Percentiles rank a stretch among this genome's conserved stretches.
phyloP scores from a whole-genome alignment of 495 filamentous ascomycete genomes.

The Hyaloscypha bicolor region DNA sequence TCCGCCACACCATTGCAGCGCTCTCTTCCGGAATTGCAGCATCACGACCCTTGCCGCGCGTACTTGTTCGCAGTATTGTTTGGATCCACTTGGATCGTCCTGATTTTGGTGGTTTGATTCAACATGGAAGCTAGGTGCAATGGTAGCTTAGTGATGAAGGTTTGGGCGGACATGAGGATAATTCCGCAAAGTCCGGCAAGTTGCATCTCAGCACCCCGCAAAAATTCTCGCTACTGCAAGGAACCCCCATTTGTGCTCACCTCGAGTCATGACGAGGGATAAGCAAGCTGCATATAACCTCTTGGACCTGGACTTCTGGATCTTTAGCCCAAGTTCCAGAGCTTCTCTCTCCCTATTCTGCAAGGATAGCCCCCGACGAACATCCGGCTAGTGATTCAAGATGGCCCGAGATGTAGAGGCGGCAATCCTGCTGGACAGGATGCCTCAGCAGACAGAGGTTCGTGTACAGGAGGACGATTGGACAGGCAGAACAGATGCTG shows the following conservation, averaged over 20 bases:
- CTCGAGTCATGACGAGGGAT: neutral
- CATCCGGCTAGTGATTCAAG: neutral
- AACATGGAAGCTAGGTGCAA: no score
- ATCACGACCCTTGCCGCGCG: neutral
- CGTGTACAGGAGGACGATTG: slow-evolving; percentile 33
- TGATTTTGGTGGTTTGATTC: neutral
- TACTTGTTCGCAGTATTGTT: neutral
- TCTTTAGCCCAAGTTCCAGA: neutral
- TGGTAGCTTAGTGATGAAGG: no score
- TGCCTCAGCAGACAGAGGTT: neutral
- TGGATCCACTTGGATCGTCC: neutral
- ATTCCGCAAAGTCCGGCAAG: neutral
- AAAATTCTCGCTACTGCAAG: neutral
- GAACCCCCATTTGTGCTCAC: neutral
- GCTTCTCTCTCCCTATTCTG: neutral
- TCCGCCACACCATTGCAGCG: neutral
- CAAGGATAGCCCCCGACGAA: neutral
- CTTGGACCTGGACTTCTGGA: neutral
- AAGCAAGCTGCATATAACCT: slow-evolving; percentile 8
- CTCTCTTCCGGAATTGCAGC: no score
- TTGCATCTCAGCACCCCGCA: neutral
- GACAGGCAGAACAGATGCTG: slow-evolving; percentile 31
- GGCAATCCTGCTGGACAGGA: neutral
- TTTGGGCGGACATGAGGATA: neutral
- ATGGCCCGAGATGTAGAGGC: neutral